phyloP scores from a whole-genome alignment of 495 filamentous ascomycete species.

The Penicillium paradoxum region DNA sequence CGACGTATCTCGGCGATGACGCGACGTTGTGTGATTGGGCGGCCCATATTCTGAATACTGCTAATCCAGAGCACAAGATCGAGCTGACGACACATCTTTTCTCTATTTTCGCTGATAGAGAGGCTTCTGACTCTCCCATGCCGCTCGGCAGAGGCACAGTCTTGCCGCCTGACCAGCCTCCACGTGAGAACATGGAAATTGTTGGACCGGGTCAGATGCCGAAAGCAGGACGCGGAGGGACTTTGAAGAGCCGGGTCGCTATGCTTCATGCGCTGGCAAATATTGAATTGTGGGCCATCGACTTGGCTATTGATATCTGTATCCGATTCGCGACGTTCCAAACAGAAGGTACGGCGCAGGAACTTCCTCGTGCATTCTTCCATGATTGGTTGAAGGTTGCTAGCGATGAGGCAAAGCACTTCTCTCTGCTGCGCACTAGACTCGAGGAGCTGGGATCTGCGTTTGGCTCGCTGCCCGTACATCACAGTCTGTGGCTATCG shows the following conservation, averaged over 20 bases:
- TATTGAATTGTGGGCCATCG: conserved; percentile 52
- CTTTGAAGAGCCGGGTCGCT: conserved; percentile 44
- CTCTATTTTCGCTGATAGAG: conserved; percentile 37
- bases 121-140: conserved; percentile 41
- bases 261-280: conserved; percentile 52
- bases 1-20: conserved; percentile 38
- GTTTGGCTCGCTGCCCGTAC: conserved; percentile 48
- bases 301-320: conserved; percentile 52
- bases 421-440: conserved; percentile 45
- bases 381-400: conserved; percentile 53
- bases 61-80: conserved; percentile 50
- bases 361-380: conserved; percentile 46
- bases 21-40: conserved; percentile 50
- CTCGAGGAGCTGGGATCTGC: conserved; percentile 47
- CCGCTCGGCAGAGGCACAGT: conserved; percentile 38
- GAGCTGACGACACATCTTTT: conserved; percentile 48
- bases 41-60: conserved; percentile 46
- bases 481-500: conserved; percentile 48
- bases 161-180: conserved; percentile 39
- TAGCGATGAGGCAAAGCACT: conserved; percentile 51
- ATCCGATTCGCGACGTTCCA: conserved; percentile 48
- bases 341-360: conserved; percentile 24
- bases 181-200: conserved; percentile 39
- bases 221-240: conserved; percentile 39
- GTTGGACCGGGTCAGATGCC: conserved; percentile 44